Conservation (phyloP, 2,329 filamentous ascomycete genomes). For the Colletotrichum coccodes region DNA sequence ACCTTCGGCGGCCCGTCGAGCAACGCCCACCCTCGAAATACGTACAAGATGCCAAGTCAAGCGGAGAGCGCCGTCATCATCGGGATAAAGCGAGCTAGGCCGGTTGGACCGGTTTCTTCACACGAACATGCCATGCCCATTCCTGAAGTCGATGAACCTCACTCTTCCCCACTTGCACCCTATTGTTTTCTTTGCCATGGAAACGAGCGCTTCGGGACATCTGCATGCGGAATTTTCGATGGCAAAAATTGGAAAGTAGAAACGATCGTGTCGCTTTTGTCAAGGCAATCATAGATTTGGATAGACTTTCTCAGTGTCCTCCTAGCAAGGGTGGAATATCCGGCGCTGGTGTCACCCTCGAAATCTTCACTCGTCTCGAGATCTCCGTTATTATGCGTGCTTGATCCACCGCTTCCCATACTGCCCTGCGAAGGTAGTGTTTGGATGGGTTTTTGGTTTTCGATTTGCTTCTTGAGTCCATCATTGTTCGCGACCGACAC, state of each 20-base stretch:
- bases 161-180: background rate
- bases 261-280: background rate
- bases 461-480: background rate
- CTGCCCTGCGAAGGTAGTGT: background rate
- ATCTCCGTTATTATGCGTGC: background rate
- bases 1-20: background rate
- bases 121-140: background rate
- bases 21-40: background rate
- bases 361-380: too few species aligned
- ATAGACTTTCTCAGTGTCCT: background rate
- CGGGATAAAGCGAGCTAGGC: too few species aligned
- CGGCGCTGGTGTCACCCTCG: background rate
- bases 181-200: background rate
- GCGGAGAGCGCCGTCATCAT: background rate
- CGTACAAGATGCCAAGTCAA: background rate
- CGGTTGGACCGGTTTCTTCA: background rate
- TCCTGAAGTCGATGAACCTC: background rate
- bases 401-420: background rate
- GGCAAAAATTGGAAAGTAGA: background rate
- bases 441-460: background rate
- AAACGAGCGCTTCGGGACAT: background rate
- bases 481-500: background rate
- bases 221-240: constrained; percentile 7
- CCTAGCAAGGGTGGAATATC: background rate
- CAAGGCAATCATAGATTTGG: background rate